Evolutionary conservation across 106 monocot species (phyloP), one percentile per base, ranked within the genome.

Genomic region (Platanthera guangdongensis): DNA sequence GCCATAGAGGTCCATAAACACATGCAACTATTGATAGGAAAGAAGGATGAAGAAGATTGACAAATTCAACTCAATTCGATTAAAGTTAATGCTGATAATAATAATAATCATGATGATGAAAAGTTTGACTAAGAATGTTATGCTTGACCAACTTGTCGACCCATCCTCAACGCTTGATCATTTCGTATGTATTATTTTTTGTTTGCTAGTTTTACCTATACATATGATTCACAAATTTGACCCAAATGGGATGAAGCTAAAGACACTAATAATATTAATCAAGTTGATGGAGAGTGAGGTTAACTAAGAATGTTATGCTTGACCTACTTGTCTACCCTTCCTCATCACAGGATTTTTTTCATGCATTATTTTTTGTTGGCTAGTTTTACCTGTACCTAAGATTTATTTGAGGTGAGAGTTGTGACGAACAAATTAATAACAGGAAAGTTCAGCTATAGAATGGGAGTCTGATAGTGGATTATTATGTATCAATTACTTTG

Each of bases 301-400:
- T 55, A n/a, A 55, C 16, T 55, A 55, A n/a, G n/a, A 63, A 22
- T 65, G 0, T 65, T 65, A 12, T 9, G 10, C 12, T 65, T 32
- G 32, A 65, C 30, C 32, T 4, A 13, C 9, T 65, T 65, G 25
- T 65, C 8, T 65, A 0, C 32, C 25, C 6, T 65, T 65, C 4
- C 65, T 65, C 32, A 32, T 8, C 30, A 25, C 32, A 65, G 39
- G 39, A 30, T 30, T 65, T 65, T 65, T 12, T 19, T 12, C 39
- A 70, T 48, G 47, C 47, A 53, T 69, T 39, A 1, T 25, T 70
- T 70, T 39, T 70, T 70, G 47, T 70, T 70, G 5, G 70, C 70
- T 70, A 48, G 47, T 70, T 65, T 65, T 65, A 32, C 52, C 1
- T 53, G 1, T 53, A 53, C 13, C 52, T 13, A 53, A 4, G 52